These are phyloP conservation scores for Paecilomyces dactylethromorphus DNA, from an alignment of 2,329 filamentous ascomycete genomes.

Conservation along the genomic window DNA sequence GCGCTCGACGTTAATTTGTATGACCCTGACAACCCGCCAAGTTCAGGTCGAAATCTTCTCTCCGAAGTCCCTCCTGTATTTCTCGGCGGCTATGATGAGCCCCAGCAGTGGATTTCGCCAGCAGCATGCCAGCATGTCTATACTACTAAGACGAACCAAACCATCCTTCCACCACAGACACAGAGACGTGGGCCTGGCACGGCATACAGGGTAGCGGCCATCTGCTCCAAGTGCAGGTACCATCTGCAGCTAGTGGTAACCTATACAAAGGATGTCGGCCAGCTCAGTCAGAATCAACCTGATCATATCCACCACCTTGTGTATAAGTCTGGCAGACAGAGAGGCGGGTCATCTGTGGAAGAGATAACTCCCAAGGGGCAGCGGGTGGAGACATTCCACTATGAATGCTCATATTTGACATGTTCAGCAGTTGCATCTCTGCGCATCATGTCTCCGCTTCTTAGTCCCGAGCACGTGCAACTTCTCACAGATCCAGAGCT, in stretches of 20 bases:
- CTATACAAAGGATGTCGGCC: conserved; percentile 37
- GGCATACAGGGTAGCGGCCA: conserved; percentile 52
- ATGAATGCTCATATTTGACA: conserved; percentile 52
- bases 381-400: conserved; percentile 42
- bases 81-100: conserved; percentile 25
- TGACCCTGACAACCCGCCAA: conserved; percentile 36
- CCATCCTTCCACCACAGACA: conserved; percentile 37
- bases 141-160: conserved; percentile 51
- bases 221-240: conserved; percentile 56
- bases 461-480: conserved; percentile 42
- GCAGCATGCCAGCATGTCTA: conserved; percentile 55
- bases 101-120: conserved; percentile 28
- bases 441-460: conserved; percentile 45
- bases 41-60: conserved; percentile 49
- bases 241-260: conserved; percentile 55
- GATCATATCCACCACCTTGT: conserved; percentile 59
- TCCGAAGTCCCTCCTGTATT: conserved; percentile 52
- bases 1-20: conserved; percentile 41
- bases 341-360: conserved; percentile 13
- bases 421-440: conserved; percentile 52
- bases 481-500: conserved; percentile 49
- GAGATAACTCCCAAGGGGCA: conserved; percentile 25
- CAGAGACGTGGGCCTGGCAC: conserved; percentile 35
- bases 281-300: conserved; percentile 41
- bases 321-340: conserved; percentile 30